These are phyloP conservation scores for Alternaria brassicicola DNA, from an alignment of 2,329 filamentous ascomycete genomes.

Conservation along the genomic window DNA sequence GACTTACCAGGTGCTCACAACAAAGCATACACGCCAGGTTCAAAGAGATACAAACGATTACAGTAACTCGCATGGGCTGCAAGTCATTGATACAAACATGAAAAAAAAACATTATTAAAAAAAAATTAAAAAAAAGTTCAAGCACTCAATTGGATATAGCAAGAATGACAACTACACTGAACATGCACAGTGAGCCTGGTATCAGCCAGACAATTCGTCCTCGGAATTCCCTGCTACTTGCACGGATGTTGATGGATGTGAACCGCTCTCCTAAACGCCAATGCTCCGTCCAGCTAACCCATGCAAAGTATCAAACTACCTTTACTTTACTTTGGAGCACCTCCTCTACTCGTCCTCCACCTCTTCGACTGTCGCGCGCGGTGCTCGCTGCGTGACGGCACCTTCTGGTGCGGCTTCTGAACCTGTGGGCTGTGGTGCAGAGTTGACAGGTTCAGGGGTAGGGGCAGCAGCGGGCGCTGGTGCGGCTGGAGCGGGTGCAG, in stretches of 20 bases:
- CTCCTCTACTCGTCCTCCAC: constrained; percentile 40
- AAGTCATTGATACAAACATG: neutral
- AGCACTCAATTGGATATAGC: neutral
- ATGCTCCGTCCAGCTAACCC: constrained; percentile 10
- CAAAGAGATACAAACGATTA: neutral
- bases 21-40: neutral
- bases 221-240: neutral
- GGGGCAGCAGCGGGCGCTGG: constrained; percentile 7
- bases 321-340: neutral
- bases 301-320: constrained; percentile 9
- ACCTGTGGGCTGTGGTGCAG: constrained; percentile 40
- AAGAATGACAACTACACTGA: neutral
- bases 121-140: neutral
- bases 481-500: constrained; percentile 11
- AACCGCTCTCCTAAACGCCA: constrained; percentile 2
- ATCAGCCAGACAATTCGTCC: neutral
- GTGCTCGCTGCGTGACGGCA: constrained; percentile 35
- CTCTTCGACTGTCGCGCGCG: constrained; percentile 47
- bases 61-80: neutral
- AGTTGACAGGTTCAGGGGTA: constrained; percentile 23
- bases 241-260: neutral
- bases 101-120: too few species aligned
- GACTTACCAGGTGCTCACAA: too few species aligned
- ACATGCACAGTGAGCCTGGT: neutral
- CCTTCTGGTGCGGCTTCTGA: constrained; percentile 29